A percentile compares a stretch with the other conserved stretches of the same genome.
Conservation (phyloP, 1,284 basidiomycete species). For the Neotropicomus parvogracilis region DNA sequence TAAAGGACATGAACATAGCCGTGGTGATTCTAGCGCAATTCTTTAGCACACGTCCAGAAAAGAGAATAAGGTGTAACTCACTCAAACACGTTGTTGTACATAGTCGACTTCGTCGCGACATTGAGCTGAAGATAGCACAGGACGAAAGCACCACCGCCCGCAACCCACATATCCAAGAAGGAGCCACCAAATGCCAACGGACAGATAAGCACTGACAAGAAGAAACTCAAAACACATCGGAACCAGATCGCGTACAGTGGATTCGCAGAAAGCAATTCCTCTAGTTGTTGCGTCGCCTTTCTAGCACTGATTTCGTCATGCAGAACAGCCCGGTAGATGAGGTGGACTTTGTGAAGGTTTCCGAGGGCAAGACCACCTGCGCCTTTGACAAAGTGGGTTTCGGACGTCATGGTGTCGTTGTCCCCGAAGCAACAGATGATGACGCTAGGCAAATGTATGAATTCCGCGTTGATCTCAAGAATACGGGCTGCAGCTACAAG, state of each 20-base stretch:
- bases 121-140: constrained; percentile 68
- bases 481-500: constrained; percentile 73
- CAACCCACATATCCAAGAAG: constrained; percentile 77
- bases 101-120: constrained; percentile 66
- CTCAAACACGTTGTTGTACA: constrained; percentile 90
- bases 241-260: constrained; percentile 58
- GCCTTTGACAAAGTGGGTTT: constrained; percentile 80
- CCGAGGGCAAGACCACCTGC: constrained; percentile 72
- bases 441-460: constrained; percentile 75
- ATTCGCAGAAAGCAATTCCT: constrained; percentile 47
- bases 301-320: constrained; percentile 82
- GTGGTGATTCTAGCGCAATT: constrained; percentile 62
- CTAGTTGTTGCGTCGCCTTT: constrained; percentile 53
- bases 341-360: constrained; percentile 71
- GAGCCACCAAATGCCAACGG: constrained; percentile 83
- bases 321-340: constrained; percentile 74
- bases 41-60: constrained; percentile 15
- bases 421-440: constrained; percentile 84
- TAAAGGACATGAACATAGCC: constrained; percentile 77
- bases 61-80: constrained; percentile 38
- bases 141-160: constrained; percentile 63
- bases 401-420: constrained; percentile 70
- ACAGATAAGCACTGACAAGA: constrained; percentile 71
- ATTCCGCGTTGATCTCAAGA: constrained; percentile 79
- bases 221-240: constrained; percentile 66